These are phyloP conservation scores for Aspergillus calidoustus DNA, from an alignment of 2,329 filamentous ascomycete species.

Conservation along the genomic window DNA sequence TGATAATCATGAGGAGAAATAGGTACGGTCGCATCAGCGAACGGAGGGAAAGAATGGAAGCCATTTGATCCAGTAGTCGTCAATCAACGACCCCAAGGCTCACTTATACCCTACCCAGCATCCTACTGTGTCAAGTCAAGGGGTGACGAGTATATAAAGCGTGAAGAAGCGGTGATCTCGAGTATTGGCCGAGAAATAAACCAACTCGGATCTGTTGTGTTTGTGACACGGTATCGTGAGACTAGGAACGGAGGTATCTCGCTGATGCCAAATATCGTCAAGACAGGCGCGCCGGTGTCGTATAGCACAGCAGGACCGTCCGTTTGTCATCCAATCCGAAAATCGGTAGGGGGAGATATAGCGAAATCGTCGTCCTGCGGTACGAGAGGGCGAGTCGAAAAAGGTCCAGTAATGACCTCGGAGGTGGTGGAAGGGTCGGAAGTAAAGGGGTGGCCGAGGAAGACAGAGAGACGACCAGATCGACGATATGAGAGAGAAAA, in stretches of 20 bases:
- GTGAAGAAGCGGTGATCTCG: neutral
- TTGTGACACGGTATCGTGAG: neutral
- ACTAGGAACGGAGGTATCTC: neutral
- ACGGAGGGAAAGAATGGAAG: slow-evolving; percentile 18
- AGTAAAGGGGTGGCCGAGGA: slow-evolving; percentile 9
- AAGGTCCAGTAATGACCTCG: neutral
- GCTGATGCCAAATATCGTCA: neutral
- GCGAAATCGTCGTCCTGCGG: neutral
- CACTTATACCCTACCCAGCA: slow-evolving; percentile 29
- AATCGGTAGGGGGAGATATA: neutral
- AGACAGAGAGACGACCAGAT: slow-evolving; percentile 2
- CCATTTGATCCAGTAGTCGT: slow-evolving; percentile 26
- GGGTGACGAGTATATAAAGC: neutral
- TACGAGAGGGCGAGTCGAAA: neutral
- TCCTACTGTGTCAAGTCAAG: slow-evolving; percentile 25
- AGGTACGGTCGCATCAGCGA: slow-evolving; percentile 22
- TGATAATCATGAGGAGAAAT: slow-evolving; percentile 27
- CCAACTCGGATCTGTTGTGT: neutral
- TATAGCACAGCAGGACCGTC: neutral
- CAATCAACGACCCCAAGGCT: slow-evolving; percentile 28
- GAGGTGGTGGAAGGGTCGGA: neutral
- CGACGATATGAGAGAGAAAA: neutral
- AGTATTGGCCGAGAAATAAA: neutral
- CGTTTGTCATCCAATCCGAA: neutral
- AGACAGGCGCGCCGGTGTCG: slow-evolving; percentile 1